phyloP scores from a whole-genome alignment of 805 yeast species.

The Ogataea kodamae region DNA sequence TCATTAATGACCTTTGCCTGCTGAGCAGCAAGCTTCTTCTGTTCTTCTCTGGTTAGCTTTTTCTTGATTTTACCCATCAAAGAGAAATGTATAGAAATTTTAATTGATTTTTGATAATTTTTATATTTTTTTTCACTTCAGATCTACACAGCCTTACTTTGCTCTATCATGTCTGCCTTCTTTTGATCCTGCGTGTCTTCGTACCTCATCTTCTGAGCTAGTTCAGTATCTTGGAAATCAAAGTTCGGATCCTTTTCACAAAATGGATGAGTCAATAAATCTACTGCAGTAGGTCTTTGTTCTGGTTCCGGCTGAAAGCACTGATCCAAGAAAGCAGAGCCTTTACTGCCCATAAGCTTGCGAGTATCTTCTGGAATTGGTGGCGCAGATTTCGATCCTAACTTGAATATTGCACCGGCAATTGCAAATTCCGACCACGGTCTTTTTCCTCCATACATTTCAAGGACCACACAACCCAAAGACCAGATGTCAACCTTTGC shows the following conservation, averaged over 20 bases:
- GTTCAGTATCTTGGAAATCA: conserved; percentile 29
- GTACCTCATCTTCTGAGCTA: conserved; percentile 30
- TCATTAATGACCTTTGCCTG: conserved; percentile 37
- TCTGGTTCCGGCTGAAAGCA: conserved; percentile 81
- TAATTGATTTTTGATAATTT: conserved; percentile 2
- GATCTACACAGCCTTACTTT: conserved; percentile 12
- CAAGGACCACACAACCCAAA: conserved; percentile 92
- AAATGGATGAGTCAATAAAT: conserved; percentile 49
- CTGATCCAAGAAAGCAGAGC: conserved; percentile 64
- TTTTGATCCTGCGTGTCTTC: conserved; percentile 27
- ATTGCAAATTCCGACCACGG: conserved; percentile 98
- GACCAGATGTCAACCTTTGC: conserved; percentile 99
- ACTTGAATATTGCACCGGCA: conserved; percentile 87
- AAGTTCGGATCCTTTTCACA: conserved; percentile 26
- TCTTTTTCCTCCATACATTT: conserved; percentile 95
- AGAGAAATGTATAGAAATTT: neutral
- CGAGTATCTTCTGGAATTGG: conserved; percentile 91
- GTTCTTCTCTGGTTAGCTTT: conserved; percentile 30
- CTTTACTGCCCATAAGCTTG: conserved; percentile 58
- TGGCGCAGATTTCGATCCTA: conserved; percentile 86
- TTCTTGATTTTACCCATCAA: conserved; percentile 30
- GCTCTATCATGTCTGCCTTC: conserved; percentile 27
- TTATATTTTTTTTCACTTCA: conserved; percentile 1
- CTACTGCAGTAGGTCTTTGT: conserved; percentile 82
- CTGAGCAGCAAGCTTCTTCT: conserved; percentile 22